A percentile compares a stretch with the other conserved stretches of the same genome.
Conservation (phyloP, 108 stramenopile genomes). For the Nitzschia sp. region DNA sequence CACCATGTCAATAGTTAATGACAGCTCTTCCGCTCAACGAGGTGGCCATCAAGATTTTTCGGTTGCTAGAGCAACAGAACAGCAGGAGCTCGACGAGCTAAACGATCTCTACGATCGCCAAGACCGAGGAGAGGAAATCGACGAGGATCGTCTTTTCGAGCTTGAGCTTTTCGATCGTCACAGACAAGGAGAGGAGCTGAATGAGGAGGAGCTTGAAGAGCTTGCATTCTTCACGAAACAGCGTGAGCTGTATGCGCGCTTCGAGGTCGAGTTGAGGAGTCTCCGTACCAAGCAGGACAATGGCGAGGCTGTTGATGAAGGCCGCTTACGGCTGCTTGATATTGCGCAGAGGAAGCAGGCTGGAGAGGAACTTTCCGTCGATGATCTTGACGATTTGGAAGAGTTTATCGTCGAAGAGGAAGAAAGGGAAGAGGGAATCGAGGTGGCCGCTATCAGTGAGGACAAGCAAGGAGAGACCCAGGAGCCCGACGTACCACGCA, state of each 20-base stretch:
- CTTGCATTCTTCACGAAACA: conserved; percentile 1
- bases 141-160: conserved; percentile 25
- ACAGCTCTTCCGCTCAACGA: no score
- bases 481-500: background rate
- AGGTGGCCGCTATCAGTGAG: background rate
- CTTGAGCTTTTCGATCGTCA: conserved; percentile 27
- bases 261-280: background rate
- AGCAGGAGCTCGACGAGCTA: conserved; percentile 17
- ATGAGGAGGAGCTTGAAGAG: conserved; percentile 19
- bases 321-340: conserved; percentile 5
- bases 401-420: background rate
- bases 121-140: conserved; percentile 20
- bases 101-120: conserved; percentile 14
- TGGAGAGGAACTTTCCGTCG: conserved; percentile 2
- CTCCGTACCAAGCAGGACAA: background rate
- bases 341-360: background rate
- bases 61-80: no score
- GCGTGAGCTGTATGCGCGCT: background rate
- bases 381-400: conserved; percentile 16
- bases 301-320: conserved; percentile 13
- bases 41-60: no score
- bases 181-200: conserved; percentile 24
- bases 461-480: background rate
- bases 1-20: no score
- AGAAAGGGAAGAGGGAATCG: background rate